These are phyloP conservation scores for Ascochyta pisi DNA, from an alignment of 2,329 filamentous ascomycete species.

Conservation along the genomic window DNA sequence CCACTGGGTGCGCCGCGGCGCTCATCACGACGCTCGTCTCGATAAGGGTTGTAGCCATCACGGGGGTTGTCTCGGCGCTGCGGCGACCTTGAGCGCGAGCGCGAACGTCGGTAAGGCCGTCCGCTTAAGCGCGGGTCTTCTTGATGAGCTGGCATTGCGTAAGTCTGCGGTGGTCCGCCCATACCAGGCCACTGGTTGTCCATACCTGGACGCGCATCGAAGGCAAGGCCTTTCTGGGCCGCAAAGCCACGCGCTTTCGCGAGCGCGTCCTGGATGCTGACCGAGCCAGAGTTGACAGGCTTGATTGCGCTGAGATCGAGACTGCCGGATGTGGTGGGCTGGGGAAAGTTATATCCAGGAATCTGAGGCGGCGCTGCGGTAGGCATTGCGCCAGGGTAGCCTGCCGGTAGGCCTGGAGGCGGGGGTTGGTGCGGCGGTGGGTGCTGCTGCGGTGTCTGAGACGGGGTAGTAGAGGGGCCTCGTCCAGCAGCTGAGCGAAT, in stretches of 20 bases:
- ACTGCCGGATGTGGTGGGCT: slow-evolving; percentile 75
- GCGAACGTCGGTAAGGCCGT: slow-evolving; percentile 70
- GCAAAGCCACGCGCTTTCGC: slow-evolving; percentile 84
- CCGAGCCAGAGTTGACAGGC: slow-evolving; percentile 78
- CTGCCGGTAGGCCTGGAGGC: slow-evolving; percentile 52
- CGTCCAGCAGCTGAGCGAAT: slow-evolving; percentile 52
- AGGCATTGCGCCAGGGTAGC: slow-evolving; percentile 53
- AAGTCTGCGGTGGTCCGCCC: slow-evolving; percentile 39
- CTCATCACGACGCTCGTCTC: slow-evolving; percentile 81
- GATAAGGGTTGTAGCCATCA: slow-evolving; percentile 81
- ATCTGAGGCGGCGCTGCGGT: slow-evolving; percentile 52
- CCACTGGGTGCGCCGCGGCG: slow-evolving; percentile 57
- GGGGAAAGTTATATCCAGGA: slow-evolving; percentile 63
- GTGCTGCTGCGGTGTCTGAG: slow-evolving; percentile 54
- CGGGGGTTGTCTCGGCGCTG: slow-evolving; percentile 72
- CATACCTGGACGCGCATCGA: slow-evolving; percentile 51
- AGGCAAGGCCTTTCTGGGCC: slow-evolving; percentile 74
- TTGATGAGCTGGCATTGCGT: slow-evolving; percentile 47
- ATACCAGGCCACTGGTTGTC: slow-evolving; percentile 53
- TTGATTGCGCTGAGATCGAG: slow-evolving; percentile 82
- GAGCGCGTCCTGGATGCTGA: slow-evolving; percentile 84
- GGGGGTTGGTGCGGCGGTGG: slow-evolving; percentile 51
- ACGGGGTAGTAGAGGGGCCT: slow-evolving; percentile 56
- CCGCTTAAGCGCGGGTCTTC: slow-evolving; percentile 59
- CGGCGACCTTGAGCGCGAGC: slow-evolving; percentile 69